A percentile compares a stretch with the other conserved stretches of the same genome.
These are phyloP conservation scores for Sordaria brevicollis DNA, from an alignment of 495 filamentous ascomycete species.

Conservation along the genomic window DNA sequence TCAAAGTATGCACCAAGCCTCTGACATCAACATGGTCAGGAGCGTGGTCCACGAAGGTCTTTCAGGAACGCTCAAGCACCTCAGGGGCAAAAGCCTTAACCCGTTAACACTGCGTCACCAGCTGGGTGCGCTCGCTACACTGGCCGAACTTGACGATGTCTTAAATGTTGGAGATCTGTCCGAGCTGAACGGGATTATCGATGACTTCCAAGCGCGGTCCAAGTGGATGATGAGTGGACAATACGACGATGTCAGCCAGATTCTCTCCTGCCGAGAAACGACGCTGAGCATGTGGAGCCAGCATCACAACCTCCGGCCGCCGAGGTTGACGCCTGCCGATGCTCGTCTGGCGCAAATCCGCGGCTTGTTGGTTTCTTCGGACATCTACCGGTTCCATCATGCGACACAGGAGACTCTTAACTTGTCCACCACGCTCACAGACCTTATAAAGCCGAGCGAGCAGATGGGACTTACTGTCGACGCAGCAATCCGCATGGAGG, in stretches of 20 bases:
- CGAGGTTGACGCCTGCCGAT: constrained; percentile 47
- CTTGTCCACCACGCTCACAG: constrained; percentile 66
- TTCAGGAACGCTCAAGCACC: constrained; percentile 47
- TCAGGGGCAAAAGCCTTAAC: constrained; percentile 46
- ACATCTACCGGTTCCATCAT: constrained; percentile 64
- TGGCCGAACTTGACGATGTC: constrained; percentile 76
- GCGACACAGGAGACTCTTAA: constrained; percentile 79
- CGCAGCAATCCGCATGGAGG: constrained; percentile 63
- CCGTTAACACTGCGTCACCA: constrained; percentile 50
- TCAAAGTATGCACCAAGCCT: constrained; percentile 62
- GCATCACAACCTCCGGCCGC: constrained; percentile 48
- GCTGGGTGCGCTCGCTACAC: constrained; percentile 61
- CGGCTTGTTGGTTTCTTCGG: constrained; percentile 60
- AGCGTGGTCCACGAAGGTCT: constrained; percentile 52
- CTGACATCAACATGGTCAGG: constrained; percentile 40
- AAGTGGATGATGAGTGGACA: constrained; percentile 70
- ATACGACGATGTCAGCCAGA: constrained; percentile 69
- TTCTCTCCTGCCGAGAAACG: constrained; percentile 72
- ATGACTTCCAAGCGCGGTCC: constrained; percentile 52
- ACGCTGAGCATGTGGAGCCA: constrained; percentile 71
- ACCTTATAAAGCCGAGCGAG: constrained; percentile 56
- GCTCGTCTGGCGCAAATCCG: constrained; percentile 64
- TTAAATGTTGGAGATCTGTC: constrained; percentile 46
- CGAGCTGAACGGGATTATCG: constrained; percentile 52
- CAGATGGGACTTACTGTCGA: constrained; percentile 63